Conservation (phyloP, 2,329 filamentous ascomycete genomes). For the Pyrenochaeta sp. region DNA sequence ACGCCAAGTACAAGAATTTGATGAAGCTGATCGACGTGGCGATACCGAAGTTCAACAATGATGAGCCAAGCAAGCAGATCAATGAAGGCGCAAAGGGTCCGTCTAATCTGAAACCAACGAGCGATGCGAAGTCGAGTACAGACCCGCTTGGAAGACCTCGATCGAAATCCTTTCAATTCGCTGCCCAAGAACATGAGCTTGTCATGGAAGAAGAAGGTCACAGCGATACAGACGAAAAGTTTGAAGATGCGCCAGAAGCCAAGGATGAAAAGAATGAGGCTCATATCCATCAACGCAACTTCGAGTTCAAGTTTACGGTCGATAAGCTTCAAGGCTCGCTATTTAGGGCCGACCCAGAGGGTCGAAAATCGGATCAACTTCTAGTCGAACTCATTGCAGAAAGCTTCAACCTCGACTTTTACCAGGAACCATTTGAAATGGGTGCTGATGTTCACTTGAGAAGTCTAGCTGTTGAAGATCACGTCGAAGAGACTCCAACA, state of each 20-base stretch:
- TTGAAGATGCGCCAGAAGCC: conserved; percentile 72
- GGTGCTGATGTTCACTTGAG: conserved; percentile 88
- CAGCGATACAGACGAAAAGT: conserved; percentile 68
- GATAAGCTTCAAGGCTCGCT: conserved; percentile 93
- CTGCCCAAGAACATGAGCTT: conserved; percentile 76
- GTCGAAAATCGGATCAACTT: conserved; percentile 77
- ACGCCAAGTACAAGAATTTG: conserved; percentile 94
- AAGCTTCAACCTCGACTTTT: conserved; percentile 86
- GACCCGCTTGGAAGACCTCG: conserved; percentile 60
- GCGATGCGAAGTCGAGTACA: conserved; percentile 36
- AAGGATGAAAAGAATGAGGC: conserved; percentile 52
- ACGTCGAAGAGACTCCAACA: conserved; percentile 84
- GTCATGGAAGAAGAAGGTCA: conserved; percentile 78
- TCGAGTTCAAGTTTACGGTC: conserved; percentile 96
- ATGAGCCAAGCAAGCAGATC: conserved; percentile 49
- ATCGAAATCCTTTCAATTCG: conserved; percentile 78
- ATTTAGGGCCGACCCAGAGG: conserved; percentile 83
- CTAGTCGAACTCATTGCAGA: conserved; percentile 92
- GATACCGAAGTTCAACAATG: conserved; percentile 79
- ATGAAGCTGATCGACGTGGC: conserved; percentile 98
- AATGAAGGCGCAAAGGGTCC: conserved; percentile 45
- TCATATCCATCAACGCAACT: conserved; percentile 85
- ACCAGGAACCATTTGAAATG: conserved; percentile 90
- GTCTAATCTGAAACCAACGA: conserved; percentile 49
- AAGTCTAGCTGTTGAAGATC: conserved; percentile 89